Conservation (phyloP, 495 filamentous ascomycete genomes). For the Saxispiralis lemnorum region DNA sequence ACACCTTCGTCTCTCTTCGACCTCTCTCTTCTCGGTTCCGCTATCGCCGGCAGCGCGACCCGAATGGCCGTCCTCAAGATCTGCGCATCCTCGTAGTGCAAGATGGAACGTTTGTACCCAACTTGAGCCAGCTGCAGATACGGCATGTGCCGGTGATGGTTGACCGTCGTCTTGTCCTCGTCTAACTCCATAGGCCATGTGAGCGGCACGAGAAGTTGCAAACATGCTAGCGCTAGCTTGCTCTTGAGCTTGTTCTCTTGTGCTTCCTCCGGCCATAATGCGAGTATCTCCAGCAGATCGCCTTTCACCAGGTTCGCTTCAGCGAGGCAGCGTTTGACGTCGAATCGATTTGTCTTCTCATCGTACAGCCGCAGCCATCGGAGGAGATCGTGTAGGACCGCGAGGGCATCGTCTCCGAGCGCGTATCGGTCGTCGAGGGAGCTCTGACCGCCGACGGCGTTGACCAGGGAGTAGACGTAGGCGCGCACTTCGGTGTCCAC, state of each 20-base stretch:
- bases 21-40: slow-evolving; percentile 55
- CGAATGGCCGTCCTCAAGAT: slow-evolving; percentile 65
- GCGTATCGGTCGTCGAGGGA: slow-evolving; percentile 67
- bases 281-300: slow-evolving; percentile 79
- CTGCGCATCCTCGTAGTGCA: slow-evolving; percentile 57
- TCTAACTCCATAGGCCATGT: slow-evolving; percentile 87
- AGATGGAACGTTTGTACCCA: slow-evolving; percentile 70
- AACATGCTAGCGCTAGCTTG: slow-evolving; percentile 66
- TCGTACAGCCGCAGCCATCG: slow-evolving; percentile 92
- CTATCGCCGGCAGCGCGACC: slow-evolving; percentile 76
- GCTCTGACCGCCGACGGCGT: slow-evolving; percentile 76
- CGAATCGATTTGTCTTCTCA: slow-evolving; percentile 81
- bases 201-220: slow-evolving; percentile 83
- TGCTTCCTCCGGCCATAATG: slow-evolving; percentile 50
- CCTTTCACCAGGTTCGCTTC: slow-evolving; percentile 83
- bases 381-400: slow-evolving; percentile 79
- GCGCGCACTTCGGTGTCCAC: slow-evolving; percentile 72
- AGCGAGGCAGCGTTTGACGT: slow-evolving; percentile 82
- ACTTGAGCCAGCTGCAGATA: slow-evolving; percentile 76
- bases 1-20: slow-evolving; percentile 73
- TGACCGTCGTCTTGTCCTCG: slow-evolving; percentile 62
- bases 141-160: slow-evolving; percentile 78
- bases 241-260: slow-evolving; percentile 55
- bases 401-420: slow-evolving; percentile 82
- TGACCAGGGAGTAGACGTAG: slow-evolving; percentile 78